Percentiles rank a stretch among this genome's conserved stretches.
These are phyloP conservation scores for Sordaria brevicollis DNA, from an alignment of 495 filamentous ascomycete species.

Conservation along the genomic window DNA sequence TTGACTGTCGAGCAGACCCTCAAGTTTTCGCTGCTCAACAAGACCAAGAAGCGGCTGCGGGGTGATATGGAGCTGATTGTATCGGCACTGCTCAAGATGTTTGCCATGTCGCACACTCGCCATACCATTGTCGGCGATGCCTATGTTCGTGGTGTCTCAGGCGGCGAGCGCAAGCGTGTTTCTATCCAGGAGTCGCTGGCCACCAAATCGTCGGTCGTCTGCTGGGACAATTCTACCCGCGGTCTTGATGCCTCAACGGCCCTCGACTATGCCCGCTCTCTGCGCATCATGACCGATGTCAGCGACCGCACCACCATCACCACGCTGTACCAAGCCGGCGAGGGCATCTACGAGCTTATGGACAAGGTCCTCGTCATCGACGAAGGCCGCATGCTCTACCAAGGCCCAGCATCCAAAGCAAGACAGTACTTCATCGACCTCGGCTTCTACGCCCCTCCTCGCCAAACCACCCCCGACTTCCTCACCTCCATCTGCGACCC, in stretches of 20 bases:
- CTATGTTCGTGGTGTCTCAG: constrained; percentile 63
- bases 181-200: constrained; percentile 42
- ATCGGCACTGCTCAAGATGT: constrained; percentile 61
- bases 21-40: constrained; percentile 73
- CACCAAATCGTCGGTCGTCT: constrained; percentile 38
- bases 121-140: constrained; percentile 80
- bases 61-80: constrained; percentile 59
- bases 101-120: constrained; percentile 67
- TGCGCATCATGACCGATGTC: constrained; percentile 77
- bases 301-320: constrained; percentile 72
- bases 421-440: constrained; percentile 52
- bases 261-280: constrained; percentile 65
- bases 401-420: constrained; percentile 47
- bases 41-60: constrained; percentile 64
- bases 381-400: constrained; percentile 59
- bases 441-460: constrained; percentile 44
- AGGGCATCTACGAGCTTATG: constrained; percentile 76
- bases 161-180: constrained; percentile 49
- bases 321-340: constrained; percentile 75
- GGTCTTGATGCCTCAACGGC: constrained; percentile 73
- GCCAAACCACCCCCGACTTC: constrained; percentile 59
- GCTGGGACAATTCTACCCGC: constrained; percentile 67
- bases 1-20: constrained; percentile 74
- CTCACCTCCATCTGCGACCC: constrained; percentile 63
- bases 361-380: constrained; percentile 59